Evolutionary conservation across 495 filamentous ascomycete genomes (phyloP).

Genomic region (Penicillium turbatum): DNA sequence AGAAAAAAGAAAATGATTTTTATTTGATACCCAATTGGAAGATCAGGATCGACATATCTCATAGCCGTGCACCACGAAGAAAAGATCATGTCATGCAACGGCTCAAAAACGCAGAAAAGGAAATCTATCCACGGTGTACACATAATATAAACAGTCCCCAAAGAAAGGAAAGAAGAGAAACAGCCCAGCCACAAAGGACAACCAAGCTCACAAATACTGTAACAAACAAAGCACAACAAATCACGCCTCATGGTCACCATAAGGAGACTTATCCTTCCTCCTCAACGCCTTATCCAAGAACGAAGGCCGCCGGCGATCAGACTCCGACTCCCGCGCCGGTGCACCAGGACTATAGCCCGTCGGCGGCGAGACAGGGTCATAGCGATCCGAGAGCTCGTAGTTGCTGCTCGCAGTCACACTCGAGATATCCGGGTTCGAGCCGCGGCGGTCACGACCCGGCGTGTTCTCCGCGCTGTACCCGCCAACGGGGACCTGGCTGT

Average conservation of each 20-base stretch:
- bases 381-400: slow-evolving; percentile 16
- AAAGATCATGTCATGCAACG: neutral
- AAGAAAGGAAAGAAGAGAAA: neutral
- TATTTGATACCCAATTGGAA: neutral
- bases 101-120: neutral
- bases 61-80: neutral
- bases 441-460: slow-evolving; percentile 2
- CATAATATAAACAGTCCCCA: slow-evolving; percentile 2
- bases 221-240: neutral
- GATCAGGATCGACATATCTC: neutral
- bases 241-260: slow-evolving; percentile 16
- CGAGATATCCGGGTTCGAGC: slow-evolving; percentile 1
- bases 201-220: no score
- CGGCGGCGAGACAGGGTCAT: slow-evolving; percentile 24
- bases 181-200: no score
- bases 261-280: slow-evolving; percentile 14
- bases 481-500: slow-evolving; percentile 13
- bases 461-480: slow-evolving; percentile 7
- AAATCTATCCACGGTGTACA: neutral
- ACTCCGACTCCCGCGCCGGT: neutral
- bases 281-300: slow-evolving; percentile 9
- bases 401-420: slow-evolving; percentile 11
- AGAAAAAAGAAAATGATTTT: neutral
- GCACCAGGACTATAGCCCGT: neutral
- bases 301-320: slow-evolving; percentile 4